Evolutionary conservation across 2,329 filamentous ascomycete genomes (phyloP).

Genomic region (Elsinoe arachidis): DNA sequence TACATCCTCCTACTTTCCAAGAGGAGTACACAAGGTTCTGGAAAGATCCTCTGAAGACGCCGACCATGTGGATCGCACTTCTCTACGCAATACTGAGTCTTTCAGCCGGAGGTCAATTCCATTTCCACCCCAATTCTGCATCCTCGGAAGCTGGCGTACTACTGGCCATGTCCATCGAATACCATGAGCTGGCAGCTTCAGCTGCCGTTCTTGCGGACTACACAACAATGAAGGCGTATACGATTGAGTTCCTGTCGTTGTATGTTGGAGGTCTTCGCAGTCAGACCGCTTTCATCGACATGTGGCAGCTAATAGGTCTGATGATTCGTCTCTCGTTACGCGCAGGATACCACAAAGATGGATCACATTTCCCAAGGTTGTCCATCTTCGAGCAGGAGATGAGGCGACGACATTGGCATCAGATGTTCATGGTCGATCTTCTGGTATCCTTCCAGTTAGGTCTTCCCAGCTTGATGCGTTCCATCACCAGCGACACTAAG

Average conservation of each 20-base stretch:
- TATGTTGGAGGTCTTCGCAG: constrained; percentile 26
- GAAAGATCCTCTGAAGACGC: constrained; percentile 29
- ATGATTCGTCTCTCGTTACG: constrained; percentile 33
- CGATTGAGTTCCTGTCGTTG: constrained; percentile 33
- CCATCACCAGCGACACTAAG: constrained; percentile 34
- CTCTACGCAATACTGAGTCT: constrained; percentile 41
- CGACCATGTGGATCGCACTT: constrained; percentile 40
- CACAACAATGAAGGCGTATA: constrained; percentile 36
- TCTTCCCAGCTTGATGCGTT: constrained; percentile 40
- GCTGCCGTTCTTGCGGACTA: constrained; percentile 32
- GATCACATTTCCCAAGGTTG: constrained; percentile 34
- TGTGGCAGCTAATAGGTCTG: constrained; percentile 36
- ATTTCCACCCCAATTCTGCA: constrained; percentile 19
- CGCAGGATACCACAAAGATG: constrained; percentile 41
- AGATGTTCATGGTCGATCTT: constrained; percentile 37
- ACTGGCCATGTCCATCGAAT: constrained; percentile 20
- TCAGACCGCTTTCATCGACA: constrained; percentile 26
- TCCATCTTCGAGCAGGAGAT: constrained; percentile 33
- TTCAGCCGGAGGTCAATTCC: constrained; percentile 26
- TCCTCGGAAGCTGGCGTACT: constrained; percentile 16
- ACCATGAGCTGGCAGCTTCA: constrained; percentile 25
- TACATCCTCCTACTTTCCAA: constrained; percentile 47
- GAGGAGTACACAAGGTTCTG: constrained; percentile 40
- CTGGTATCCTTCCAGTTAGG: constrained; percentile 42
- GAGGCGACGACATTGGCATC: constrained; percentile 37